Conservation (phyloP, 768 basidiomycete species). For the Pleurotus tuoliensis region DNA sequence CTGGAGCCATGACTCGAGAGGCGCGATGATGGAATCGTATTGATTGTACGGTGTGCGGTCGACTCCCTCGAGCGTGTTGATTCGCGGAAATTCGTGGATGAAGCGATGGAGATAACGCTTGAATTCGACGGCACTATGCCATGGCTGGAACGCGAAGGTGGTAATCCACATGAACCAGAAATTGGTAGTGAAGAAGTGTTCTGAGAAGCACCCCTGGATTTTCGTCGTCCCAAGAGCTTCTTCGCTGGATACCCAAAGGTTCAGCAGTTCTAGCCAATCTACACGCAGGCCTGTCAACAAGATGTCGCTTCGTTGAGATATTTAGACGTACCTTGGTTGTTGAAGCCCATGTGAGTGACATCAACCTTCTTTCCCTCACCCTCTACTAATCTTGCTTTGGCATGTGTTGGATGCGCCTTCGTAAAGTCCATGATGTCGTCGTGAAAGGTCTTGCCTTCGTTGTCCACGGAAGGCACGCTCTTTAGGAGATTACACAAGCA, state of each 20-base stretch:
- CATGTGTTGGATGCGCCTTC: constrained; percentile 1
- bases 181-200: constrained; percentile 4
- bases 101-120: constrained; percentile 5
- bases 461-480: constrained; percentile 3
- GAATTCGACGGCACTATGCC: constrained; percentile 7
- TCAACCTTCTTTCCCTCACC: background rate
- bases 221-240: background rate
- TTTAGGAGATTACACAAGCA: constrained; percentile 1
- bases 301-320: background rate
- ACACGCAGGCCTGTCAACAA: background rate
- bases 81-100: constrained; percentile 6
- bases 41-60: constrained; percentile 2
- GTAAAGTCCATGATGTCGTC: constrained; percentile 7
- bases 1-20: constrained; percentile 2
- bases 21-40: constrained; percentile 22
- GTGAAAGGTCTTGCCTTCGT: background rate
- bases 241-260: constrained; percentile 1
- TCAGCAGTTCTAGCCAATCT: constrained; percentile 2
- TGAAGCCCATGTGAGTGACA: constrained; percentile 3
- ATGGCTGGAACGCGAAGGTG: constrained; percentile 6
- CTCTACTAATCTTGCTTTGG: constrained; percentile 4
- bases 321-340: background rate
- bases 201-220: background rate
- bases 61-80: constrained; percentile 2
- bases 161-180: constrained; percentile 7